Evolutionary conservation across 208 protist species (phyloP), one percentile per base, ranked within the genome.

Genomic region (Trypanosomatidae sp.): DNA sequence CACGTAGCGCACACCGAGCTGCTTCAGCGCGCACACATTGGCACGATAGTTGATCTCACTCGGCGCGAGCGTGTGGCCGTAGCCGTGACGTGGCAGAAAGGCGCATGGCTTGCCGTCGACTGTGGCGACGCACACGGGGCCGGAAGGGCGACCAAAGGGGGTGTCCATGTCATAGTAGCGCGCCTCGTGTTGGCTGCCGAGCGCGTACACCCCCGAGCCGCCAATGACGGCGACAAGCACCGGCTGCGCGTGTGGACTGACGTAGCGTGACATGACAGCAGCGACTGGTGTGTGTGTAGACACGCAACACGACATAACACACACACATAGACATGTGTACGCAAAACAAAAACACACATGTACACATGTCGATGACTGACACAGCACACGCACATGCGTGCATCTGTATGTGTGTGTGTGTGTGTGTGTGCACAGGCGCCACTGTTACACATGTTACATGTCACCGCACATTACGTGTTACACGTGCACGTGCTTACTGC

Each of bases 1-100:
- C 11, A 96, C 33, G 56, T 93, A 85, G 24, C 66, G 69, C 39
- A 85, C 82, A 18, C 92, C 92, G 11, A 92, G 63, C 32, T 74
- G 33, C 59, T 95, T 95, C 48, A 95, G 42, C 0, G 88, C 92
- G 50, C 70, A 93, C 26, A 97, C 76, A 58, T 97, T 97, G 8
- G 92, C 88, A 21, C 77, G 61, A 66, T 89, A 95, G 57, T 87
- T 87, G 33, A 97, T 71, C 46, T 95, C 86, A 35, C 50, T 70
- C 8, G 92, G 92, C 23, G 54, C 75, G 40, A 89, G 43, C 32
- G 30, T 40, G 72, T 97, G 88, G 33, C 64, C 20, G n/a, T 40
- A 13, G 25, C 82, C 88, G 50, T 97, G 92, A 11, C 91, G 70
- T 1, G 86, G 66, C 5, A 96, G 46, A 51, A 96, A 96, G 37